phyloP scores from a whole-genome alignment of 129 eudicot genomes.

The Flaveria robusta region DNA sequence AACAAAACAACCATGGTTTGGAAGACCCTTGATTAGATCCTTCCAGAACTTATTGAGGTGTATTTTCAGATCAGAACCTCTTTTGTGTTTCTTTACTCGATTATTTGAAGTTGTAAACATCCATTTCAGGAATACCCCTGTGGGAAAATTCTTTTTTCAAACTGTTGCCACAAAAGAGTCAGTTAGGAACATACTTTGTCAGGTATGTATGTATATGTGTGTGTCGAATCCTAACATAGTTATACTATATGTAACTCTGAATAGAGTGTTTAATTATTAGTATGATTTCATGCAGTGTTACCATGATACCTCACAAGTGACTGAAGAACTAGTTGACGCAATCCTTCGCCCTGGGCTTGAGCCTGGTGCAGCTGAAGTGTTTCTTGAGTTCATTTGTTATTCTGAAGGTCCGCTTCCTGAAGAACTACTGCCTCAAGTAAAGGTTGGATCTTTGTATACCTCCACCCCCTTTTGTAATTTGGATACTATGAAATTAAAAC shows the following conservation, averaged over 20 bases:
- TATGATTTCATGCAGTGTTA: slow-evolving; percentile 63
- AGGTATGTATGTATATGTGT: slow-evolving; percentile 46
- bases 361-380: slow-evolving; percentile 96
- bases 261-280: background rate
- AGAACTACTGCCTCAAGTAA: slow-evolving; percentile 89
- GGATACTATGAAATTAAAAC: slow-evolving; percentile 1
- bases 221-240: background rate
- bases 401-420: slow-evolving; percentile 97
- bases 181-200: slow-evolving; percentile 82
- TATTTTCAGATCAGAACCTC: background rate
- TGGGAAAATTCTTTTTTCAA: slow-evolving; percentile 75
- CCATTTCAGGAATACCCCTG: slow-evolving; percentile 66
- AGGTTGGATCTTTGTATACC: slow-evolving; percentile 45
- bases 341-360: slow-evolving; percentile 94
- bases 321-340: slow-evolving; percentile 73
- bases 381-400: slow-evolving; percentile 96
- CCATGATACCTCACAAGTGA: slow-evolving; percentile 90
- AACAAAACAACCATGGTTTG: slow-evolving; percentile 88
- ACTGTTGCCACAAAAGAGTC: slow-evolving; percentile 78
- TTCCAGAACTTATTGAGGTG: slow-evolving; percentile 87
- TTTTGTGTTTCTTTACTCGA: background rate
- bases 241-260: background rate
- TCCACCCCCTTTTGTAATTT: background rate
- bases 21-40: slow-evolving; percentile 77
- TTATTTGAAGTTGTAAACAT: background rate